Conservation (phyloP, 2,329 filamentous ascomycete species). For the Delphinella strobiligena region DNA sequence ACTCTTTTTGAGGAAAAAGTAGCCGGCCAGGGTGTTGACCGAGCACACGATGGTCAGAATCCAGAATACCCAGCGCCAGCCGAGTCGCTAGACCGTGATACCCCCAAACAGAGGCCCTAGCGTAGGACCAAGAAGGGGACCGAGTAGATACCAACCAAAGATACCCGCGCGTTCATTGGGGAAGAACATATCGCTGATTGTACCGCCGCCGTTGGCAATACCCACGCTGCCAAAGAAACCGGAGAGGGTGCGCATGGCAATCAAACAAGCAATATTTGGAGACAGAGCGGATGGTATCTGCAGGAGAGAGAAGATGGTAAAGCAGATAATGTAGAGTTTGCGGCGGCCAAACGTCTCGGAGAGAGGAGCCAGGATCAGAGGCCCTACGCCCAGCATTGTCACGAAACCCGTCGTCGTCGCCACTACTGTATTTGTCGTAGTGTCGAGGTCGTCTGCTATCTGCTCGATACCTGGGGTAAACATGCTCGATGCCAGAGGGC, state of each 20-base stretch:
- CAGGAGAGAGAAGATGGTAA: conserved; percentile 31
- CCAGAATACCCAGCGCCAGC: conserved; percentile 40
- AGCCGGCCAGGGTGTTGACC: conserved; percentile 30
- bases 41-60: conserved; percentile 30
- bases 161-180: conserved; percentile 33
- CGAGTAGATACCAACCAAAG: conserved; percentile 34
- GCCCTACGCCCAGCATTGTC: conserved; percentile 36
- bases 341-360: conserved; percentile 36
- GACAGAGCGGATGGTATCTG: conserved; percentile 36
- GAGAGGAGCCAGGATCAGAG: conserved; percentile 34
- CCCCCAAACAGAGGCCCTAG: conserved; percentile 33
- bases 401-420: conserved; percentile 40
- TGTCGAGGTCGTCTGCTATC: conserved; percentile 35
- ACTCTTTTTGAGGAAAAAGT: conserved; percentile 32
- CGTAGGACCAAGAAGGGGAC: conserved; percentile 30
- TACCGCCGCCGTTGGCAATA: conserved; percentile 40
- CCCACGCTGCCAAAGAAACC: conserved; percentile 41
- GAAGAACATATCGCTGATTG: conserved; percentile 40
- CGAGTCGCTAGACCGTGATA: conserved; percentile 30
- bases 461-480: conserved; percentile 40
- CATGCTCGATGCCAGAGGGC: conserved; percentile 37
- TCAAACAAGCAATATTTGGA: conserved; percentile 34
- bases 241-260: conserved; percentile 32
- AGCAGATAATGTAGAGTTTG: conserved; percentile 33
- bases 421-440: conserved; percentile 30